phyloP scores from a whole-genome alignment of 2,329 filamentous ascomycete genomes.

The Canariomyces notabilis region DNA sequence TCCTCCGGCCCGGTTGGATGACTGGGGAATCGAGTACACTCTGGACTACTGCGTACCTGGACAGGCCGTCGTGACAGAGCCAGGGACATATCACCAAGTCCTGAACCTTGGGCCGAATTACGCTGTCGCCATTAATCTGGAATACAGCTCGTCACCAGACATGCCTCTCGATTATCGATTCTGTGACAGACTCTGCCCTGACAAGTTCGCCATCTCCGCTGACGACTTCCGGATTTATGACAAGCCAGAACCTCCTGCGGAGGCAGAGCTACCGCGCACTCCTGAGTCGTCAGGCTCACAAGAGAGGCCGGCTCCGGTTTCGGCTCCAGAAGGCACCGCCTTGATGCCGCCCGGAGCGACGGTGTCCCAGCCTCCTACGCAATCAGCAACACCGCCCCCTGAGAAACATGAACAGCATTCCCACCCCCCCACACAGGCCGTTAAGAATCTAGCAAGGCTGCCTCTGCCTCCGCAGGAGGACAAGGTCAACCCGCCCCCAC shows the following conservation, averaged over 20 bases:
- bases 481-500: neutral
- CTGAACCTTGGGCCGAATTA: conserved; percentile 26
- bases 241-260: neutral
- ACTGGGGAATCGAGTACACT: conserved; percentile 27
- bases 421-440: neutral
- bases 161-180: conserved; percentile 21
- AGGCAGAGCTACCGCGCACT: conserved; percentile 2
- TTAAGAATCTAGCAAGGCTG: neutral
- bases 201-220: conserved; percentile 24
- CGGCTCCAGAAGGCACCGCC: neutral
- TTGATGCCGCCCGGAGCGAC: neutral
- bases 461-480: neutral
- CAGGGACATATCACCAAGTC: conserved; percentile 27
- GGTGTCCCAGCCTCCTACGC: neutral
- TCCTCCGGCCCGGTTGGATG: conserved; percentile 21
- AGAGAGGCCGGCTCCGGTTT: neutral
- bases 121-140: conserved; percentile 25
- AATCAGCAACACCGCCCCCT: conserved; percentile 12
- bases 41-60: conserved; percentile 26
- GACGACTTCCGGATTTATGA: conserved; percentile 22
- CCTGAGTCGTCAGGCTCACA: conserved; percentile 9
- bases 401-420: neutral
- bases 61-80: conserved; percentile 26
- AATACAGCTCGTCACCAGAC: conserved; percentile 25
- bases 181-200: conserved; percentile 24